Evolutionary conservation across 108 stramenopile species (phyloP), one percentile per base, ranked within the genome.

Genomic region (Discostella stelligeroides): DNA sequence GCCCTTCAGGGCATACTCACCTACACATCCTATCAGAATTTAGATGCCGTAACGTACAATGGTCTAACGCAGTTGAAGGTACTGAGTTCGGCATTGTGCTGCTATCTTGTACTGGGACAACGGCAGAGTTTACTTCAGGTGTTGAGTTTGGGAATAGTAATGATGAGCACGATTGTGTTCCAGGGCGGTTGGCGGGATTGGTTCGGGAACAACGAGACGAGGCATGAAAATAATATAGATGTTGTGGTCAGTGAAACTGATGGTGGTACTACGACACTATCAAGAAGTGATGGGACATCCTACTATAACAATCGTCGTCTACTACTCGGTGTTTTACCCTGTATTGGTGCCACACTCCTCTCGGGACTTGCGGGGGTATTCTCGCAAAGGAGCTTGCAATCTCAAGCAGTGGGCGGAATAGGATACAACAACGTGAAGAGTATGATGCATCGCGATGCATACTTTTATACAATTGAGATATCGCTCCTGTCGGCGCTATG

Each of bases 51-150:
- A 1, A 88, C 89, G 3, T 97, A 87, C 75, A 96, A 96, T 72
- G 91, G 88, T 10, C 80, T 97, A 60, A 94, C 85, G 28, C 96
- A 97, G 67, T 91, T 92, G 11, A 97, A 97, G 83, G 93, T 91
- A n/a, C 43, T 97, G 21, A 76, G 80, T 25, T 92, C 96, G 24
- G 96, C 96, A 50, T 64, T 97, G 4, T 95, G 89, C 56, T 94
- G 95, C 55, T 97, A 76, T 63, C 30, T 96, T 11, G 62, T 97
- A 20, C 75, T 96, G 84, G 88, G 89, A 29, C 66, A 79, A 49
- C 49, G 27, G 56, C 93, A 92, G 72, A 86, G 92, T 25, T 37
- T 20, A 6, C 21, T 84, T 14, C 96, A 97, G 72, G 63, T 95
- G 37, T 39, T 83, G 0, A 82, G 92, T n/a, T 62, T 97, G 47